Conservation (phyloP, 2,329 filamentous ascomycete species). For the Microsporum canis region DNA sequence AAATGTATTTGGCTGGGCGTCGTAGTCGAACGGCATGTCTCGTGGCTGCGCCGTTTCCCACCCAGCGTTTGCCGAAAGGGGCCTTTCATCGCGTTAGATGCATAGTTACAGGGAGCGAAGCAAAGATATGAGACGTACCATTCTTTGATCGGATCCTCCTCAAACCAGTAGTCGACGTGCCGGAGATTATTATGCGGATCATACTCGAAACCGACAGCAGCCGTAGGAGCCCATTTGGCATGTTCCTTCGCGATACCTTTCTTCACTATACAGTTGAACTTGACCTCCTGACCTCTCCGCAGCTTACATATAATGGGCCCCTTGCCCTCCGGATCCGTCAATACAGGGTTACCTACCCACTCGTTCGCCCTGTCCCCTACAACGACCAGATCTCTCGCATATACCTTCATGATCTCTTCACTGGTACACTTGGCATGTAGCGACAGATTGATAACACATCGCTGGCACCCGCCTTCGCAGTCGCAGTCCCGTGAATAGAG, state of each 20-base stretch:
- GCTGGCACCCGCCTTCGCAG: slow-evolving; percentile 88
- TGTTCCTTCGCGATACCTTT: slow-evolving; percentile 99
- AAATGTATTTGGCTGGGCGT: slow-evolving; percentile 72
- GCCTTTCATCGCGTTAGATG: slow-evolving; percentile 18
- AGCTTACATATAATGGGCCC: slow-evolving; percentile 85
- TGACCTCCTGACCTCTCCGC: slow-evolving; percentile 76
- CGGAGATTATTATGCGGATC: slow-evolving; percentile 93
- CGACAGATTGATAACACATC: slow-evolving; percentile 74
- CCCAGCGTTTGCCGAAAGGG: slow-evolving; percentile 38
- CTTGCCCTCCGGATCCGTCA: slow-evolving; percentile 67
- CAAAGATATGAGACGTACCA: slow-evolving; percentile 48
- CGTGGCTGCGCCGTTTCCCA: slow-evolving; percentile 70
- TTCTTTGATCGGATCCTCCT: slow-evolving; percentile 68
- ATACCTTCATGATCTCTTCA: slow-evolving; percentile 86
- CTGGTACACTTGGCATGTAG: slow-evolving; percentile 76
- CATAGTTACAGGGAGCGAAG: background rate
- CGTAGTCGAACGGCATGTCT: slow-evolving; percentile 81
- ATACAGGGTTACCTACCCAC: slow-evolving; percentile 67
- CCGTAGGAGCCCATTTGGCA: slow-evolving; percentile 90
- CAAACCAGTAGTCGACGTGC: slow-evolving; percentile 91
- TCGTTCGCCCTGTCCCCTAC: slow-evolving; percentile 59
- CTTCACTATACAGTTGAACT: slow-evolving; percentile 85
- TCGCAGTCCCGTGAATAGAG: slow-evolving; percentile 89
- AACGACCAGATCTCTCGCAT: slow-evolving; percentile 76
- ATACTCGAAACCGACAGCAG: slow-evolving; percentile 93